These are phyloP conservation scores for Bauhinia variegata DNA, from an alignment of 306 rosid species.

Conservation along the genomic window DNA sequence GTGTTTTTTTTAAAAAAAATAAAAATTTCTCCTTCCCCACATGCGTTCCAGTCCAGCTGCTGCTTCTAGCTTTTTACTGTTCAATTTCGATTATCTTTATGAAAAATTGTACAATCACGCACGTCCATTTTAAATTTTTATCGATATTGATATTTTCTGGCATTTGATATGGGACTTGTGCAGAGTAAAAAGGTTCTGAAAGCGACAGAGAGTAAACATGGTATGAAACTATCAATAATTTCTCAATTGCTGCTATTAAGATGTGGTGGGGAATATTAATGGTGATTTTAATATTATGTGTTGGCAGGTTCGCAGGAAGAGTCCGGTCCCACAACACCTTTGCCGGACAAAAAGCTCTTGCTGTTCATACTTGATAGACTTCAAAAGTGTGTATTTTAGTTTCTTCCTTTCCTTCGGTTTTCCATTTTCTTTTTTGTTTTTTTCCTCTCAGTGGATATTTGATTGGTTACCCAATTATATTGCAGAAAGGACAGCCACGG, in stretches of 20 bases:
- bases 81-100: conserved; percentile 33
- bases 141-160: conserved; percentile 35
- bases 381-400: conserved; percentile 75
- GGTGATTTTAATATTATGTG: conserved; percentile 55
- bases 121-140: conserved; percentile 19
- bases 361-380: conserved; percentile 97
- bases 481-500: conserved; percentile 94
- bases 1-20: neutral
- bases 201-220: conserved; percentile 87
- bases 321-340: conserved; percentile 97
- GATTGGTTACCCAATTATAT: conserved; percentile 38
- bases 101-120: conserved; percentile 31
- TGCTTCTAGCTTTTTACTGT: conserved; percentile 27
- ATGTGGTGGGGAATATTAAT: conserved; percentile 55
- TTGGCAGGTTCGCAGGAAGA: conserved; percentile 88
- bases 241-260: conserved; percentile 39
- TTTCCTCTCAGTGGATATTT: conserved; percentile 38
- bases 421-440: conserved; percentile 7
- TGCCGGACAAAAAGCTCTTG: conserved; percentile 99
- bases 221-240: conserved; percentile 59
- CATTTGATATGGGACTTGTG: conserved; percentile 53
- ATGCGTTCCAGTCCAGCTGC: conserved; percentile 30
- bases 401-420: conserved; percentile 30
- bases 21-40: conserved; percentile 25
- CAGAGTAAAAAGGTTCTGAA: conserved; percentile 74